Evolutionary conservation across 768 basidiomycete species (phyloP), one percentile per base, ranked within the genome.

Genomic region (Mycena filopes): DNA sequence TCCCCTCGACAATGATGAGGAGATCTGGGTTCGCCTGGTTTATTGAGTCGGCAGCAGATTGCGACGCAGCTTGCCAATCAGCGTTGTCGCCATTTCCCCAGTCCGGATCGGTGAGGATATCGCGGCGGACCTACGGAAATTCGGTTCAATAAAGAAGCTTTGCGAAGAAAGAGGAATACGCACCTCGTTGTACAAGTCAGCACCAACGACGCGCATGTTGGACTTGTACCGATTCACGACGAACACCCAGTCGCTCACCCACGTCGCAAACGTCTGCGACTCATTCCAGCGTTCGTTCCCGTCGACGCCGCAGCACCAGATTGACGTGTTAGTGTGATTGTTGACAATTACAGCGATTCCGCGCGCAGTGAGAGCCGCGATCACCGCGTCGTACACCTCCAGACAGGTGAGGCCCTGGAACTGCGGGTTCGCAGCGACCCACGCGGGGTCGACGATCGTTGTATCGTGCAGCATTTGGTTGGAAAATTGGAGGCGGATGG

Each of bases 351-450:
- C 68, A 1, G 68, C 68, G 46, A 69, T 58, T 6, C 60, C 64
- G 21, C 64, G 64, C 15, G n/a, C 61, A 16, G 68, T 66, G 45
- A 69, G 64, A 18, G 68, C 68, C 46, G 46, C 4, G n/a, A 69
- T 55, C 8, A 66, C 68, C 6, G 60, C 64, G 40, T 69, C 68
- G 60, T 69, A 69, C 7, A 69, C 68, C 43, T 69, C 55, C n/a
- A 69, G 48, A 16, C 55, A 45, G 0, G 68, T 69, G 36, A 69
- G n/a, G 23, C 68, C 68, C n/a, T 28, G 41, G 60, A 69, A 69
- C 42, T 69, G 68, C 18, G 68, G 68, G 29, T 69, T 69, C n/a
- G 68, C 68, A 3, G 68, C 64, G 36, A 69, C 64, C 63, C 63
- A 69, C 26, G 63, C 8, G 31, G 46, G 49, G 8, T 66, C 18